Evolutionary conservation across 208 protist species (phyloP).

Genomic region (Kentomonas sorsogonicus): DNA sequence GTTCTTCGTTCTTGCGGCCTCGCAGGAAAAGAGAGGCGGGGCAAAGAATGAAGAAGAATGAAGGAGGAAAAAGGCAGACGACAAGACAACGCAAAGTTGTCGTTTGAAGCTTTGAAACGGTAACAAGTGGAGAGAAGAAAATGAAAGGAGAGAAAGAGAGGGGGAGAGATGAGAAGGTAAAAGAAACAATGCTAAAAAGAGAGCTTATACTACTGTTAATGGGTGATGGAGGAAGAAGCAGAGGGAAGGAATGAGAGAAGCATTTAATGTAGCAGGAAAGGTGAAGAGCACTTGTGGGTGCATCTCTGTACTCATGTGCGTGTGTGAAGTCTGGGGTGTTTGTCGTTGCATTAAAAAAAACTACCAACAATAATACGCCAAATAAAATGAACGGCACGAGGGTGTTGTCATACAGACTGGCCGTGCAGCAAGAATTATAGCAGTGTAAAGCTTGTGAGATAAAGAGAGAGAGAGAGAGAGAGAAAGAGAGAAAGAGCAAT

Average conservation of each 20-base stretch:
- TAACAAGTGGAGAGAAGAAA: constrained; percentile 7
- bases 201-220: not conserved
- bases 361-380: no score
- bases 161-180: not conserved
- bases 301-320: not conserved
- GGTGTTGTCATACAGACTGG: no score
- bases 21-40: constrained; percentile 12
- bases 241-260: no score
- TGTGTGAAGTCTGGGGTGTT: not conserved
- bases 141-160: constrained; percentile 11
- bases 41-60: not conserved
- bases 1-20: constrained; percentile 3
- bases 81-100: not conserved
- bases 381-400: no score
- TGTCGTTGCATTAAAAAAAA: not conserved
- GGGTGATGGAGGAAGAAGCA: no score
- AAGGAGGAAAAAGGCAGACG: not conserved
- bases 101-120: not conserved
- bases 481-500: not conserved
- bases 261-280: no score
- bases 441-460: no score
- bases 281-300: no score
- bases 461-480: not conserved
- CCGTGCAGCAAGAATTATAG: no score
- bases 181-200: not conserved